These are phyloP conservation scores for Cercospora sojina DNA, from an alignment of 2,329 filamentous ascomycete genomes.

Conservation along the genomic window DNA sequence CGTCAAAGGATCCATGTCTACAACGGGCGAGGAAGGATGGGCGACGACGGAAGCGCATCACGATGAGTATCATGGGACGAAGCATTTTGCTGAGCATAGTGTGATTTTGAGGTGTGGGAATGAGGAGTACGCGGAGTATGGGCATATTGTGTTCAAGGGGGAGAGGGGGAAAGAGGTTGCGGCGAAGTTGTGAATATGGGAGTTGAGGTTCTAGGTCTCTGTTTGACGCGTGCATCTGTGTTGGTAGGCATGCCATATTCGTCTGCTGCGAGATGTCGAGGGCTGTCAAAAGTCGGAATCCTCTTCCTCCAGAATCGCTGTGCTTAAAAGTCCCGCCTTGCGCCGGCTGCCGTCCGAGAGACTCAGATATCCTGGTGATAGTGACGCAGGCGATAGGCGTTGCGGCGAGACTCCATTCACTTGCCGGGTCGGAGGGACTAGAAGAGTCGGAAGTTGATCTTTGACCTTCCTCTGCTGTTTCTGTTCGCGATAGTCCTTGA, in stretches of 20 bases:
- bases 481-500: slow-evolving; percentile 37
- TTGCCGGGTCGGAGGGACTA: not conserved
- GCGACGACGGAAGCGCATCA: slow-evolving; percentile 18
- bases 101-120: slow-evolving; percentile 19
- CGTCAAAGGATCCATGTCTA: no score
- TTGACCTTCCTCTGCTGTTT: slow-evolving; percentile 30
- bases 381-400: slow-evolving; percentile 20
- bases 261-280: not conserved
- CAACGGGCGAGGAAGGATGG: slow-evolving; percentile 33
- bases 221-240: not conserved
- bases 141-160: not conserved
- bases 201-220: not conserved
- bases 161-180: not conserved
- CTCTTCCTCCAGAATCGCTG: slow-evolving; percentile 72
- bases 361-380: slow-evolving; percentile 28
- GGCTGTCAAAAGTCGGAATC: slow-evolving; percentile 52
- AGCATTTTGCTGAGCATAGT: slow-evolving; percentile 15
- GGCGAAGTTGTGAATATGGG: not conserved
- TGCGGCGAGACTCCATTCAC: slow-evolving; percentile 13
- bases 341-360: slow-evolving; percentile 37
- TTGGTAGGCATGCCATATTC: not conserved
- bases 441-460: slow-evolving; percentile 14
- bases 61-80: slow-evolving; percentile 17
- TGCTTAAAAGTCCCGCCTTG: slow-evolving; percentile 56
- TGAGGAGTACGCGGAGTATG: slow-evolving; percentile 17